Conservation (phyloP, 805 yeast species). For the Candida ipomoeae region DNA sequence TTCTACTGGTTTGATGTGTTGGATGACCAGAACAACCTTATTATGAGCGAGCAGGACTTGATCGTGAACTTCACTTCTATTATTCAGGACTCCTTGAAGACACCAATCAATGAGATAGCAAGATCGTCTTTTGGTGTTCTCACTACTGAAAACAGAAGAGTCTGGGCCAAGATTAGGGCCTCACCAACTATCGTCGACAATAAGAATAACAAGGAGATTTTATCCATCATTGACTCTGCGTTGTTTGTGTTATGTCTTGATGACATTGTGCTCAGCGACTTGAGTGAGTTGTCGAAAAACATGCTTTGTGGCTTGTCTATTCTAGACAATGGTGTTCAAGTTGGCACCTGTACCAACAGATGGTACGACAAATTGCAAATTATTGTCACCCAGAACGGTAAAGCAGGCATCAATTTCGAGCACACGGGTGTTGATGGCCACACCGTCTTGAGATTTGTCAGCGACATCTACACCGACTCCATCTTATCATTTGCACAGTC, state of each 20-base stretch:
- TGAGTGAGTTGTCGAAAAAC: conserved; percentile 68
- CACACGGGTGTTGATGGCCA: conserved; percentile 96
- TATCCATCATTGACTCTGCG: conserved; percentile 74
- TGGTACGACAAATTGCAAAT: conserved; percentile 93
- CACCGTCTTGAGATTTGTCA: conserved; percentile 81
- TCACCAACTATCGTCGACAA: conserved; percentile 39
- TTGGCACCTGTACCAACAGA: conserved; percentile 90
- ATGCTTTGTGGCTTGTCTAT: conserved; percentile 83
- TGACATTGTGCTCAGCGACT: conserved; percentile 61
- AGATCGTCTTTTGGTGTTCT: conserved; percentile 82
- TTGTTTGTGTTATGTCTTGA: conserved; percentile 81
- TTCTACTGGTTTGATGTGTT: conserved; percentile 94
- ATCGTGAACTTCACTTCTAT: conserved; percentile 72
- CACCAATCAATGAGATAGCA: conserved; percentile 56
- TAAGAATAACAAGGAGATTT: conserved; percentile 60
- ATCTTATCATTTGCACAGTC: conserved; percentile 80
- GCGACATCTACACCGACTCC: conserved; percentile 89
- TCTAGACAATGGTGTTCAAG: conserved; percentile 80
- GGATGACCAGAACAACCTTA: conserved; percentile 65
- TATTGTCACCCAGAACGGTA: conserved; percentile 81
- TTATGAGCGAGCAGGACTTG: conserved; percentile 71
- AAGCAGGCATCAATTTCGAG: conserved; percentile 91
- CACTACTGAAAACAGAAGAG: conserved; percentile 83
- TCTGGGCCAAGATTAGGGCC: conserved; percentile 77
- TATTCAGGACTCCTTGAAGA: conserved; percentile 61